Evolutionary conservation across 805 yeast genomes (phyloP).

Genomic region (Jamesozyma piceae): DNA sequence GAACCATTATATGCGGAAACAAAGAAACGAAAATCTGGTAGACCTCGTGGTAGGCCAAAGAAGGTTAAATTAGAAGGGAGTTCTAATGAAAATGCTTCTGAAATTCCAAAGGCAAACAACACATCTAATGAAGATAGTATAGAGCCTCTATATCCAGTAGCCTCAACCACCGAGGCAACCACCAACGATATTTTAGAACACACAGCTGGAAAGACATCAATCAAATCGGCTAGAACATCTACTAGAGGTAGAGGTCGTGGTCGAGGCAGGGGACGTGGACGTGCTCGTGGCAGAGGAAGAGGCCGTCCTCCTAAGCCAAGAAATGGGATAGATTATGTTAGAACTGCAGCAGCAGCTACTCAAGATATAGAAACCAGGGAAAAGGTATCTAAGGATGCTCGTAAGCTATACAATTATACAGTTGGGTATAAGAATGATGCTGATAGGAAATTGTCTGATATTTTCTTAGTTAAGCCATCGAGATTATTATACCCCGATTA

Average conservation of each 20-base stretch:
- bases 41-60: constrained; percentile 15
- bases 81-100: background rate
- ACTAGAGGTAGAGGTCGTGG: constrained; percentile 12
- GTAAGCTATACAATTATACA: constrained; percentile 37
- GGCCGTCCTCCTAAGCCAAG: constrained; percentile 11
- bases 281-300: constrained; percentile 14
- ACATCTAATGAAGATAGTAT: background rate
- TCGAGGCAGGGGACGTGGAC: constrained; percentile 13
- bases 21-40: constrained; percentile 18
- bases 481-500: constrained; percentile 77
- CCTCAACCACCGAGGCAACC: background rate
- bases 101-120: background rate
- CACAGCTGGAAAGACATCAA: constrained; percentile 21
- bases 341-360: constrained; percentile 14
- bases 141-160: background rate
- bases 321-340: constrained; percentile 18
- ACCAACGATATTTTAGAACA: background rate
- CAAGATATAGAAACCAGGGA: constrained; percentile 18
- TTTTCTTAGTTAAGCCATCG: constrained; percentile 66
- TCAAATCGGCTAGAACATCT: constrained; percentile 19
- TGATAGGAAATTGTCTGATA: constrained; percentile 41
- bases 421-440: constrained; percentile 35
- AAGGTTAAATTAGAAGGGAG: constrained; percentile 17
- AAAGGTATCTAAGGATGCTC: constrained; percentile 22
- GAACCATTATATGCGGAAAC: constrained; percentile 4